Base-by-base conservation (phyloP, 768 basidiomycete genomes). In the Serendipita sp. region DNA sequence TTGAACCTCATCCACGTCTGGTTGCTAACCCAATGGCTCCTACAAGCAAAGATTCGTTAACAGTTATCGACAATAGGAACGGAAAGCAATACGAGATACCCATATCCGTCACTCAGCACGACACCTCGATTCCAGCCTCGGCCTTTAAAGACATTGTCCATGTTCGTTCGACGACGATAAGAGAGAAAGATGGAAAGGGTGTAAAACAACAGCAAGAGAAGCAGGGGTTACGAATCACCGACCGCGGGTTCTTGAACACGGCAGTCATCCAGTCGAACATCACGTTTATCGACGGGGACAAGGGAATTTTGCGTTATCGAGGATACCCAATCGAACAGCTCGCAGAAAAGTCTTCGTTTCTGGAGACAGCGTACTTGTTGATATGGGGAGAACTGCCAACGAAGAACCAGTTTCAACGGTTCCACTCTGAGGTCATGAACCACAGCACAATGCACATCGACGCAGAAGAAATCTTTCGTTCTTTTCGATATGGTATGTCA, bases 251-350 rank as follows among this genome's bases (percentile, higher is more conserved):
- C 74, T 71, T 90, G 68, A 76, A 76, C 65, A 76, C 74, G 7
- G 74, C 74, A 15, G 70, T 72, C 16, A 70, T 74, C 28, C 62
- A 66, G 35, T 69, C 68, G n/a, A 37, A 51, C 70, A 93, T 95
- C 69, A 93, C 92, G 0, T 94, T 85, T 69, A 95, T 95, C 68
- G 92, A 95, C 71, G 92, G 92, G 54, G 89, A 92, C 18, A 86
- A 81, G 45, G 91, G 89, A 75, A 81, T 90, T 60, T 73, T 90
- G 66, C 84, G 88, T 53, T 91, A 90, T 74, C 82, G 88, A 75
- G 92, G 92, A 24, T 93, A 92, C 72, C 92, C 92, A 15, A 94
- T 95, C 68, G 92, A 95, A 71, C 88, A 93, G 70, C 84, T 95
- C 37, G 91, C 92, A 0, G 76, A 83, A 34, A 80, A 84, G 65